Evolutionary conservation across 352 stramenopile species (phyloP).

Genomic region (Globisporangium parvum): DNA sequence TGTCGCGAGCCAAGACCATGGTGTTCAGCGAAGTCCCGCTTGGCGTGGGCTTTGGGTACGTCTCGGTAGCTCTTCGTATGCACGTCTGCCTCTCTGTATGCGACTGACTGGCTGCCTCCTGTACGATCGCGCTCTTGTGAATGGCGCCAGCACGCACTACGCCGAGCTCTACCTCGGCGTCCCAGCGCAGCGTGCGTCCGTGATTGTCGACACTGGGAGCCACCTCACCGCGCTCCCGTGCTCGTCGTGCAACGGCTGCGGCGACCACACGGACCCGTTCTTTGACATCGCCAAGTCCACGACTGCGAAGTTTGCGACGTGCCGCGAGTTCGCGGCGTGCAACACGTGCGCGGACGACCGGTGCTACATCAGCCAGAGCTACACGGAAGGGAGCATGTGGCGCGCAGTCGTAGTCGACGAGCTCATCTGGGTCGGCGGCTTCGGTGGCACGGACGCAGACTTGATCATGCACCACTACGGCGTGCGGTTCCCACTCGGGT

Average conservation of each 20-base stretch:
- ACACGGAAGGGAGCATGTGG: constrained; percentile 88
- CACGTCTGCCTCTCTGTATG: background rate
- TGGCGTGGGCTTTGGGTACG: constrained; percentile 61
- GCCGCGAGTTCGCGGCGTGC: constrained; percentile 45
- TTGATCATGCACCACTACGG: constrained; percentile 53
- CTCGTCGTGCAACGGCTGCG: constrained; percentile 53
- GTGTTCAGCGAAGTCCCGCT: constrained; percentile 58
- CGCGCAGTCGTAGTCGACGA: constrained; percentile 73
- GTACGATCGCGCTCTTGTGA: background rate
- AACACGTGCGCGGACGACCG: constrained; percentile 48
- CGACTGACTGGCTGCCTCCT: constrained; percentile 6
- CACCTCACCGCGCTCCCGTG: constrained; percentile 77
- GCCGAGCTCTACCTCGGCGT: constrained; percentile 79
- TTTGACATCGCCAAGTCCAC: constrained; percentile 77
- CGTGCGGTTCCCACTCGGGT: constrained; percentile 72
- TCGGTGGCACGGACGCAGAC: constrained; percentile 35
- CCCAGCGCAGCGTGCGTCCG: constrained; percentile 70
- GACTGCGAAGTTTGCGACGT: constrained; percentile 63
- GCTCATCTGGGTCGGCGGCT: constrained; percentile 74
- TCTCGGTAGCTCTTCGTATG: background rate
- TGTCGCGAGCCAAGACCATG: constrained; percentile 13
- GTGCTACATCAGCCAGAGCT: constrained; percentile 76
- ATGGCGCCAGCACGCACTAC: constrained; percentile 60
- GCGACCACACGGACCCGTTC: constrained; percentile 61
- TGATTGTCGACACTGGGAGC: constrained; percentile 83